These are phyloP conservation scores for Phytophthora fragariae DNA, from an alignment of 352 stramenopile genomes.

Conservation along the genomic window DNA sequence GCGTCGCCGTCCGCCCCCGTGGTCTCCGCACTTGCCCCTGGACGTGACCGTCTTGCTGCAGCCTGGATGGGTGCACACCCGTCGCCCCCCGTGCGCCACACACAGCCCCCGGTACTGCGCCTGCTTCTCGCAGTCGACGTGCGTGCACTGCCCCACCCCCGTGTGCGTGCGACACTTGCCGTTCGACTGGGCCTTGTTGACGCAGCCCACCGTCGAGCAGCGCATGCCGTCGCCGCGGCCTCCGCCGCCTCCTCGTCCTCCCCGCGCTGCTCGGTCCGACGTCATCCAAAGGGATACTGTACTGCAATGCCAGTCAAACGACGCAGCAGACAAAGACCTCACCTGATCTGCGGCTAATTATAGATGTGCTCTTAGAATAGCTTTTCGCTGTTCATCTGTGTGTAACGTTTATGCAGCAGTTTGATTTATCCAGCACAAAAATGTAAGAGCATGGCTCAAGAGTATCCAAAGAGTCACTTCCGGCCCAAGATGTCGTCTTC, in stretches of 20 bases:
- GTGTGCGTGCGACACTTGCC: slow-evolving; percentile 29
- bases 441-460: not conserved
- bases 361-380: too few species aligned
- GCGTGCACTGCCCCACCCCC: slow-evolving; percentile 21
- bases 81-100: slow-evolving; percentile 21
- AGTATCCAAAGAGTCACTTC: not conserved
- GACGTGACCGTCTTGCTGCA: slow-evolving; percentile 35
- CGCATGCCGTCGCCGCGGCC: slow-evolving; percentile 15
- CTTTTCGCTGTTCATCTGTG: too few species aligned
- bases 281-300: not conserved
- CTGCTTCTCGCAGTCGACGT: slow-evolving; percentile 26
- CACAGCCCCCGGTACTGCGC: slow-evolving; percentile 30
- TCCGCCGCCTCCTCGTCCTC: not conserved
- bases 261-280: not conserved
- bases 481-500: too few species aligned
- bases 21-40: slow-evolving; percentile 29
- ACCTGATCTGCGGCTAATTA: too few species aligned
- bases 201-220: slow-evolving; percentile 18
- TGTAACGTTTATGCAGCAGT: not conserved
- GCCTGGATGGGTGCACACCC: slow-evolving; percentile 15
- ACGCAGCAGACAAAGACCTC: too few species aligned
- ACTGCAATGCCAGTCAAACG: not conserved
- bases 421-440: not conserved
- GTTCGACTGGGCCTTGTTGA: slow-evolving; percentile 25
- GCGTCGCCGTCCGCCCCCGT: slow-evolving; percentile 21